Percentiles rank a stretch among this genome's conserved stretches.
Conservation (phyloP, 2,329 filamentous ascomycete species). For the Microsporum ferrugineum region DNA sequence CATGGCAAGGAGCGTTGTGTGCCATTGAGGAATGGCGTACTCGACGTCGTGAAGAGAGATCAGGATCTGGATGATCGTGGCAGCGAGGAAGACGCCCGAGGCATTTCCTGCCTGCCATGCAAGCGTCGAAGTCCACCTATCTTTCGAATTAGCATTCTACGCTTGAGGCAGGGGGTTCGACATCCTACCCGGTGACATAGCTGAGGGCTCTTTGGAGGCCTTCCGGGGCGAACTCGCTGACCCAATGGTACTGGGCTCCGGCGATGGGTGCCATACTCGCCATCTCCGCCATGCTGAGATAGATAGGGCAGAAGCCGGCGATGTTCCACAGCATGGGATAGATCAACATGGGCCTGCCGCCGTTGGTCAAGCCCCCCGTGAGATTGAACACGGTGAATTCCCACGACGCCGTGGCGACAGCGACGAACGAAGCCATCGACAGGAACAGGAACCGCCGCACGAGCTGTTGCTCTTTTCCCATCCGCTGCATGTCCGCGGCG, state of each 20-base stretch:
- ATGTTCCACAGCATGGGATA: slow-evolving; percentile 13
- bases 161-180: neutral
- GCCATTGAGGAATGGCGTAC: slow-evolving; percentile 33
- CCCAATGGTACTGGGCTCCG: slow-evolving; percentile 32
- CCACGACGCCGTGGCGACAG: slow-evolving; percentile 10
- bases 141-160: neutral
- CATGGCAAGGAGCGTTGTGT: slow-evolving; percentile 38
- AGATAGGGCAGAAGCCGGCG: slow-evolving; percentile 11
- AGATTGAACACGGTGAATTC: slow-evolving; percentile 11
- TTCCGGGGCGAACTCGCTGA: slow-evolving; percentile 25
- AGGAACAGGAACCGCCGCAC: slow-evolving; percentile 11
- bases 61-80: slow-evolving; percentile 34
- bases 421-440: slow-evolving; percentile 13
- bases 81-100: slow-evolving; percentile 34
- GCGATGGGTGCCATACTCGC: slow-evolving; percentile 24
- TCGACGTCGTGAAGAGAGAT: slow-evolving; percentile 29
- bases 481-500: slow-evolving; percentile 11
- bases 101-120: slow-evolving; percentile 38
- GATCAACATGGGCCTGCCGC: slow-evolving; percentile 10
- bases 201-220: slow-evolving; percentile 24
- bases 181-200: slow-evolving; percentile 21
- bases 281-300: slow-evolving; percentile 11
- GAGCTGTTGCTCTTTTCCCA: slow-evolving; percentile 14
- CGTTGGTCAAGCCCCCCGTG: slow-evolving; percentile 8
- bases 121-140: slow-evolving; percentile 33